Conservation (phyloP, 768 basidiomycete species). For the Lentinula sp. region DNA sequence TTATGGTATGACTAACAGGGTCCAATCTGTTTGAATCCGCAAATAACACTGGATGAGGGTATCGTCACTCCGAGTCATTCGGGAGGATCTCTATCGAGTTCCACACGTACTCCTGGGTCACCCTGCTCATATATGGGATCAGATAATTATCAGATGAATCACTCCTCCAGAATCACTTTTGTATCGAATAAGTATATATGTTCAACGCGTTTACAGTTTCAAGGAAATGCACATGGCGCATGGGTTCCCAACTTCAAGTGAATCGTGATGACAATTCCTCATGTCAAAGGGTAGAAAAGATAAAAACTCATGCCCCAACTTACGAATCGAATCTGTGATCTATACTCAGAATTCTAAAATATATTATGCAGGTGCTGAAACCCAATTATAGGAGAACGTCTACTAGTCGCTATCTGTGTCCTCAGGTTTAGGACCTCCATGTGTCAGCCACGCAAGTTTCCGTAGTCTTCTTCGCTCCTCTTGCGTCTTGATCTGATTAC, state of each 20-base stretch:
- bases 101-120: background rate
- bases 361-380: background rate
- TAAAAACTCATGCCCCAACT: too few relatives aligned
- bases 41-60: background rate
- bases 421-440: slow-evolving; percentile 79
- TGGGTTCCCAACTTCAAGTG: background rate
- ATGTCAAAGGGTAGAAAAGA: too few relatives aligned
- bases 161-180: too few relatives aligned
- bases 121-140: background rate
- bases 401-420: slow-evolving; percentile 64
- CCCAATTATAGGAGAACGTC: background rate
- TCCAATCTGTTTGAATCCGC: too few relatives aligned
- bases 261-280: too few relatives aligned
- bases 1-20: too few relatives aligned
- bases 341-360: background rate
- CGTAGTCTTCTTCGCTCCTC: slow-evolving; percentile 80
- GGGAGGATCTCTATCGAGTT: background rate
- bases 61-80: background rate
- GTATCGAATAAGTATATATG: too few relatives aligned
- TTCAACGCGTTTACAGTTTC: background rate
- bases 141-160: background rate
- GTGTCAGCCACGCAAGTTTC: slow-evolving; percentile 77
- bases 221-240: background rate
- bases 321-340: background rate
- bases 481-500: slow-evolving; percentile 83